These are phyloP conservation scores for Hippophae rhamnoides DNA, from an alignment of 306 rosid genomes.

Conservation along the genomic window DNA sequence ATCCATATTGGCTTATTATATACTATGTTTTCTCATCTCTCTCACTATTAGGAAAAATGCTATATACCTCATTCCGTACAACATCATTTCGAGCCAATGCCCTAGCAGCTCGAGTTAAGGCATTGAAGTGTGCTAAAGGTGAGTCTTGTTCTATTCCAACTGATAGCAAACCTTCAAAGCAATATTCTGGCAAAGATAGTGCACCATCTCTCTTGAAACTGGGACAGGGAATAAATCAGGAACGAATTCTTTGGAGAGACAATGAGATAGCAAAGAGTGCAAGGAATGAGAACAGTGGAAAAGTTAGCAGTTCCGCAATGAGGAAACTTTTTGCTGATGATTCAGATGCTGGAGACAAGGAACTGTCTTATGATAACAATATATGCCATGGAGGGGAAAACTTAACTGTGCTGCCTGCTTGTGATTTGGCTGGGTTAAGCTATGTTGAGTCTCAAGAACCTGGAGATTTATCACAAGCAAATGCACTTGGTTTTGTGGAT, in stretches of 20 bases:
- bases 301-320: constrained; percentile 39
- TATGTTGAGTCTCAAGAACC: constrained; percentile 87
- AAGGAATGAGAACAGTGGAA: constrained; percentile 20
- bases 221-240: constrained; percentile 24
- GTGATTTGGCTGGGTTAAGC: constrained; percentile 56
- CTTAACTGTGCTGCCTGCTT: constrained; percentile 29
- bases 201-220: constrained; percentile 24
- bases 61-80: constrained; percentile 40
- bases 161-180: constrained; percentile 18
- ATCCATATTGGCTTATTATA: not conserved
- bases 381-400: constrained; percentile 23
- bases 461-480: constrained; percentile 64
- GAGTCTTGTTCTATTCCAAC: constrained; percentile 24
- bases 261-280: constrained; percentile 19
- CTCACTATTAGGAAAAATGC: constrained; percentile 39
- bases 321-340: constrained; percentile 73
- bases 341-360: constrained; percentile 24
- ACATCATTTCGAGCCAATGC: constrained; percentile 48
- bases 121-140: constrained; percentile 20
- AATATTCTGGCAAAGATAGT: constrained; percentile 17
- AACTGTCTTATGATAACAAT: constrained; percentile 18
- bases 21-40: constrained; percentile 11
- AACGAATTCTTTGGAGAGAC: constrained; percentile 11
- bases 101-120: constrained; percentile 35
- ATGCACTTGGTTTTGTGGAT: constrained; percentile 81